These are phyloP conservation scores for Theileria annulata DNA, from an alignment of 169 alveolate genomes.

Conservation along the genomic window DNA sequence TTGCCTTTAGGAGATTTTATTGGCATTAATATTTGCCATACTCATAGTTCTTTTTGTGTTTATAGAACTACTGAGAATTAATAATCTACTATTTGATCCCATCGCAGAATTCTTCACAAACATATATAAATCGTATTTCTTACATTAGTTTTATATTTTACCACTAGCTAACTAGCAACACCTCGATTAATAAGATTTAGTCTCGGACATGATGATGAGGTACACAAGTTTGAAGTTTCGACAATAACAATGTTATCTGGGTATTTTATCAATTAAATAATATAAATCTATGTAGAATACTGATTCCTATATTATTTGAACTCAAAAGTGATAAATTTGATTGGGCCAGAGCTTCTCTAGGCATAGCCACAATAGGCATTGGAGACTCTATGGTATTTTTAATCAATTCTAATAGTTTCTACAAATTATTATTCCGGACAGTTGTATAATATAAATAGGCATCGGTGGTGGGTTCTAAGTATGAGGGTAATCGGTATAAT, in stretches of 20 bases:
- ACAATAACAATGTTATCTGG: slow-evolving; percentile 8
- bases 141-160: background rate
- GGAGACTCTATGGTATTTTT: slow-evolving; percentile 41
- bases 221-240: slow-evolving; percentile 11
- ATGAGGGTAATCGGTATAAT: slow-evolving; percentile 11
- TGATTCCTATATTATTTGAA: slow-evolving; percentile 25
- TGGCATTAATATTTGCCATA: slow-evolving; percentile 17
- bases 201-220: slow-evolving; percentile 17
- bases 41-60: slow-evolving; percentile 6
- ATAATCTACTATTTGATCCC: slow-evolving; percentile 17
- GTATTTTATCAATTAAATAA: background rate
- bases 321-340: slow-evolving; percentile 20
- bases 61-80: slow-evolving; percentile 35
- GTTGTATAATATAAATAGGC: slow-evolving; percentile 13
- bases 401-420: background rate
- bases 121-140: slow-evolving; percentile 6
- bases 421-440: background rate
- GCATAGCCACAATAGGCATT: slow-evolving; percentile 33
- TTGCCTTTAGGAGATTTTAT: slow-evolving; percentile 27
- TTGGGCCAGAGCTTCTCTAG: slow-evolving; percentile 32
- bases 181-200: background rate
- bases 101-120: background rate
- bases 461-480: slow-evolving; percentile 35
- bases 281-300: background rate
- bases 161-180: background rate